Evolutionary conservation across 2,329 filamentous ascomycete species (phyloP), one percentile per base, ranked within the genome.

Genomic region (Paramyrothecium roridum): DNA sequence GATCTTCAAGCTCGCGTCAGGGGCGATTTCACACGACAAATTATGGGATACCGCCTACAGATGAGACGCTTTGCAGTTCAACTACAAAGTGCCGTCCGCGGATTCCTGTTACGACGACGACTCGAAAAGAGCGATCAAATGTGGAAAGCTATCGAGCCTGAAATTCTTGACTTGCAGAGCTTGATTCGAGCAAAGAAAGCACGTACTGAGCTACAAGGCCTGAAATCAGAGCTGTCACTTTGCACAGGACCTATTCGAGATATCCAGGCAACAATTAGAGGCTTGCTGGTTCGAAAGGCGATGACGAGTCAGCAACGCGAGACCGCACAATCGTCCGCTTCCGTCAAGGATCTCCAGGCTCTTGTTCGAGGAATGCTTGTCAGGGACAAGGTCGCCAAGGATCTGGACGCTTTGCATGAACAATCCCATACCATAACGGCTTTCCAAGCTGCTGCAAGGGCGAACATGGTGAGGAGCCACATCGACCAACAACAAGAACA

Each of bases 1-100:
- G 88, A 96, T 52, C 78, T 99, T 11, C 96, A 99, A 70, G 85
- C 93, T 8, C 85, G 88, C 43, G 89, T 98, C 54, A 86, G 95
- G 56, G 96, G 92, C 53, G 91, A 96, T 65, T 96, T 91, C 74
- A 83, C 90, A 2, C 82, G 93, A 48, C 91, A 97, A 69, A 84
- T 98, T 55, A 84, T 88, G 61, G 83, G 85, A 58, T 97, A 97
- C 72, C 85, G 90, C 50, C 76, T 95, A 55, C 84, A 87, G 61
- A 97, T 96, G 93, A 83, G 85, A 54, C 82, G 77, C 20, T 96
- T 96, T 67, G 90, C 93, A 2, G 78, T 89, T 26, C 80, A 85
- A 58, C 80, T 97, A 19, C 95, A 99, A 71, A 92, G 91, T 58
- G 81, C 85, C 7, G 83, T 85, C 3, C 86, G 93, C 50, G 93